Evolutionary conservation across 305 asterid genomes (phyloP), one percentile per base, ranked within the genome.

Genomic region (Fraxinus ornus): DNA sequence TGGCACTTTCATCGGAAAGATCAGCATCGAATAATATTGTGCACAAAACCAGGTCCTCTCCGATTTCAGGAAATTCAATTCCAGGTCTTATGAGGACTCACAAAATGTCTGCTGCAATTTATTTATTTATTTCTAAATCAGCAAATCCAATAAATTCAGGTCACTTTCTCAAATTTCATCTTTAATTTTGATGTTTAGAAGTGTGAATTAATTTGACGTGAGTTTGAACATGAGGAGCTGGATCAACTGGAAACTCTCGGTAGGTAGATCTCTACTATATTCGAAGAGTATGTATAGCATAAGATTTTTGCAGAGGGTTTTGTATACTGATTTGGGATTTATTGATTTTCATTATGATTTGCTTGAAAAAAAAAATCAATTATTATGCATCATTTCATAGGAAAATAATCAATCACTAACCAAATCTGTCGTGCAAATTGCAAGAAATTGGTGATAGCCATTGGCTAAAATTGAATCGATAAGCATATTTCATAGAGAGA

Each of bases 101-200:
- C 84, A 89, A 95, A 62, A 85, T 92, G 90, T 81, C 91, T 0
- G 97, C 98, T 79, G 92, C 97, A 5, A 87, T 93, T 85, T 52
- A 92, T 72, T 36, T 36, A 0, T 33, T 33, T 33, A 0, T 86
- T 82, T 81, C 95, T 93, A 52, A 90, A 94, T 88, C 96, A 93
- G 80, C 94, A 94, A 90, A 92, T 90, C 84, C 92, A 89, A 76
- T 81, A 83, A 9, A 88, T 92, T 77, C 93, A 92, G 95, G 97
- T 92, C 13, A 2, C 74, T 49, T 12, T 73, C 32, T 41, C 4
- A 44, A 19, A 60, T 21, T 35, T 36, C 17, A 47, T 7, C 21
- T 3, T 57, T 21, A 4, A n/a, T n/a, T 57, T 57, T 2, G 36
- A 33, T 33, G 36, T 33, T 33, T 33, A 33, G 36, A 33, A 33